These are phyloP conservation scores for Chaetomiaceae sp. DNA, from an alignment of 2,329 filamentous ascomycete species.

Conservation along the genomic window DNA sequence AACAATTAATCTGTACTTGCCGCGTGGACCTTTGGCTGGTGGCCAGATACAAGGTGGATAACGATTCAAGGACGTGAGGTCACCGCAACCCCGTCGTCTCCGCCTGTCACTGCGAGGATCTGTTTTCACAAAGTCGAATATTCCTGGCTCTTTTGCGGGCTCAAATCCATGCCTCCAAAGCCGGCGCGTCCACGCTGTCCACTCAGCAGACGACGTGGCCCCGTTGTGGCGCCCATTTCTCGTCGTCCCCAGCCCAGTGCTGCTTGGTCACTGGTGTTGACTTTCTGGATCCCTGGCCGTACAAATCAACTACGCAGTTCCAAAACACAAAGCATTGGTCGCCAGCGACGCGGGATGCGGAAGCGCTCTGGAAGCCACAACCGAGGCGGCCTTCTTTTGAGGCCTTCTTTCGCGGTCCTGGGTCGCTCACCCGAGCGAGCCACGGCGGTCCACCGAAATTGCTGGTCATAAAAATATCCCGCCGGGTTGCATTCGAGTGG, in stretches of 20 bases:
- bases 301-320: too few relatives aligned
- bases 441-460: conserved; percentile 12
- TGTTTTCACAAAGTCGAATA: too few relatives aligned
- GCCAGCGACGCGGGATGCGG: conserved; percentile 16
- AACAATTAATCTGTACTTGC: too few relatives aligned
- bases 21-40: neutral
- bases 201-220: neutral
- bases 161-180: neutral
- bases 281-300: neutral
- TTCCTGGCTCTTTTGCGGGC: too few relatives aligned
- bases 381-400: conserved; percentile 10
- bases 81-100: neutral
- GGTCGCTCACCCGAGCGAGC: conserved; percentile 7
- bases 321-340: conserved; percentile 22
- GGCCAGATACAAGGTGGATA: neutral
- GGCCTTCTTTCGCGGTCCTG: conserved; percentile 2
- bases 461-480: conserved; percentile 19
- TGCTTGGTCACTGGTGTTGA: conserved; percentile 8
- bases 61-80: neutral
- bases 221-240: conserved; percentile 11
- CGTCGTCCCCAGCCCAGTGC: conserved; percentile 2
- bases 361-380: conserved; percentile 19
- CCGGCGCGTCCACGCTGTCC: conserved; percentile 1
- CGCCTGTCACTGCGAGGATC: too few relatives aligned
- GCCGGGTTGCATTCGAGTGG: conserved; percentile 11